Conservation (phyloP, 768 basidiomycete species). For the Lactifluus echinatus region DNA sequence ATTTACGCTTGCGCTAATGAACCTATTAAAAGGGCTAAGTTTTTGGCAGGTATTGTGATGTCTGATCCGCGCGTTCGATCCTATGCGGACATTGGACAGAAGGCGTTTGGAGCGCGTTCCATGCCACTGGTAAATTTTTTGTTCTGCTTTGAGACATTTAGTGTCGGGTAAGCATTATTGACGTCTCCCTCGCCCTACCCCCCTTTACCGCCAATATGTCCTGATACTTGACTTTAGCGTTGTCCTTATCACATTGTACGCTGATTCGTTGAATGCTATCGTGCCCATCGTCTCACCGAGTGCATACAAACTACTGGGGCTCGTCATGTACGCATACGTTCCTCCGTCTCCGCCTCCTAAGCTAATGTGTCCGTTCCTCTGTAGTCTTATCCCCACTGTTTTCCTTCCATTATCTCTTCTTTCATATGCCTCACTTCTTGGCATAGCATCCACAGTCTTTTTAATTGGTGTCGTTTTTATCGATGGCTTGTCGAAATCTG, state of each 20-base stretch:
- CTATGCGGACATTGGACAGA: conserved; percentile 84
- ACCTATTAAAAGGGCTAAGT: conserved; percentile 56
- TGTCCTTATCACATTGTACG: conserved; percentile 81
- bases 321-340: conserved; percentile 48
- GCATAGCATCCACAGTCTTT: conserved; percentile 68
- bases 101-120: conserved; percentile 75
- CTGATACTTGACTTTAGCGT: conserved; percentile 40
- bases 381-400: conserved; percentile 72
- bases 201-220: neutral
- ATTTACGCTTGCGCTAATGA: neutral
- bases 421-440: conserved; percentile 82
- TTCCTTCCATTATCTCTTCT: conserved; percentile 81
- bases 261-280: conserved; percentile 74
- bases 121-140: conserved; percentile 56
- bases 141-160: conserved; percentile 84
- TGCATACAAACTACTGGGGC: conserved; percentile 67
- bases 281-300: conserved; percentile 57
- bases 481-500: conserved; percentile 68
- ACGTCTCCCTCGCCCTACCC: too few relatives aligned
- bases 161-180: conserved; percentile 59
- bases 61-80: conserved; percentile 63
- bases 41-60: conserved; percentile 69
- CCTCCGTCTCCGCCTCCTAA: neutral
- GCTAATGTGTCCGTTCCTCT: neutral
- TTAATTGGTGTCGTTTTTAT: conserved; percentile 70